phyloP scores from a whole-genome alignment of 176 grass and related monocot genomes.

The Alloteropsis semialata region DNA sequence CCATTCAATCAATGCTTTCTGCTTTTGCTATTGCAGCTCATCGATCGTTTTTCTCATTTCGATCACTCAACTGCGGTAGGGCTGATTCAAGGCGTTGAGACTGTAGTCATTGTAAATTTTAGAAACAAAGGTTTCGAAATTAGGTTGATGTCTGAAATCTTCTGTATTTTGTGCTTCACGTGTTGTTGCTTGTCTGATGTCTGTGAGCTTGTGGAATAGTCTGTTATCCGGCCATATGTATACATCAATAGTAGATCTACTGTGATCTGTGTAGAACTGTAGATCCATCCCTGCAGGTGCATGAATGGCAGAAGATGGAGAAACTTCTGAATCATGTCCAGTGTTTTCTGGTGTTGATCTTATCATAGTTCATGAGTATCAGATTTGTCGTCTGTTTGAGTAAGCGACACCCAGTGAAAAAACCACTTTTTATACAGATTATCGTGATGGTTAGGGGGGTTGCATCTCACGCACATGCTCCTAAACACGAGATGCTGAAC shows the following conservation, averaged over 20 bases:
- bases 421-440: background rate
- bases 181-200: background rate
- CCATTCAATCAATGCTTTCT: background rate
- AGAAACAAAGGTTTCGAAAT: background rate
- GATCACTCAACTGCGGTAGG: constrained; percentile 39
- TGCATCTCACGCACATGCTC: background rate
- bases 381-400: background rate
- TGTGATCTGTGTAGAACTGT: background rate
- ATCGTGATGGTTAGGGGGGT: background rate
- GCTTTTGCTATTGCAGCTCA: constrained; percentile 26
- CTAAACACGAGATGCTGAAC: background rate
- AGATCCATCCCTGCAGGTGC: background rate
- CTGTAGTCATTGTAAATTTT: background rate
- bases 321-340: background rate
- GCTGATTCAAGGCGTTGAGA: background rate
- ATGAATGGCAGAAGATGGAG: background rate
- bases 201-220: background rate
- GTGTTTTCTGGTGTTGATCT: background rate
- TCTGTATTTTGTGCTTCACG: background rate
- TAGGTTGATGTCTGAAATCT: background rate
- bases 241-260: background rate
- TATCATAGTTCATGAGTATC: background rate
- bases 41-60: constrained; percentile 44
- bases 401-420: background rate
- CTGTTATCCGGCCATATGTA: background rate